Evolutionary conservation across 1,139 yeast genomes (phyloP).

Genomic region (Pichia terricola): DNA sequence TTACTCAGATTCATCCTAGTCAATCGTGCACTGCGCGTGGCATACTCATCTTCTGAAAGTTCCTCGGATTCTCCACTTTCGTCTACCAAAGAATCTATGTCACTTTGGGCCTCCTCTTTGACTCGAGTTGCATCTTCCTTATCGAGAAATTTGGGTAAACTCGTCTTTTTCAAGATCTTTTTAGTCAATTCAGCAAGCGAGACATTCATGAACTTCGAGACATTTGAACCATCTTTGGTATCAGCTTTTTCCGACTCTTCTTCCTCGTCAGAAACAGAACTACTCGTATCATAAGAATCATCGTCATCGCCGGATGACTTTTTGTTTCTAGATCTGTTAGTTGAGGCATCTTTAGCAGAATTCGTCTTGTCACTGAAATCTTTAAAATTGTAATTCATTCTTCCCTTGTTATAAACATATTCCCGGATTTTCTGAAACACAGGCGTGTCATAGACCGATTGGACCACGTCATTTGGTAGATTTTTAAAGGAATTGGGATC

Average conservation of each 20-base stretch:
- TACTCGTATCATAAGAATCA: background rate
- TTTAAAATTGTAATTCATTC: constrained; percentile 18
- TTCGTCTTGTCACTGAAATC: background rate
- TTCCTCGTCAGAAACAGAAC: background rate
- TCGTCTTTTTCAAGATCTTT: constrained; percentile 10
- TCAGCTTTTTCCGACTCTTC: constrained; percentile 1
- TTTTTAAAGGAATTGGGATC: constrained; percentile 14
- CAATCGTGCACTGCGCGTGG: background rate
- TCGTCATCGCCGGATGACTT: background rate
- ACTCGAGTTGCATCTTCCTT: background rate
- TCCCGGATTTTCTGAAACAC: constrained; percentile 11
- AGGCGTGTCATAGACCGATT: constrained; percentile 4
- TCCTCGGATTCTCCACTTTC: background rate
- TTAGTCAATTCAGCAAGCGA: constrained; percentile 13
- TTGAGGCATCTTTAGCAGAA: background rate
- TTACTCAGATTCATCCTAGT: background rate
- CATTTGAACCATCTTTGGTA: too few relatives aligned
- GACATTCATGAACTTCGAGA: constrained; percentile 4
- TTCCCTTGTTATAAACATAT: constrained; percentile 10
- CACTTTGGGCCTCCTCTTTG: background rate
- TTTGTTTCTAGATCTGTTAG: background rate
- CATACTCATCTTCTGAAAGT: background rate
- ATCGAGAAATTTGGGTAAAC: too few relatives aligned
- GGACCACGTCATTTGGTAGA: constrained; percentile 17
- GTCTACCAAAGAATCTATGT: background rate